phyloP scores from a whole-genome alignment of 75 land plant species.

The Selaginella moellendorffii region DNA sequence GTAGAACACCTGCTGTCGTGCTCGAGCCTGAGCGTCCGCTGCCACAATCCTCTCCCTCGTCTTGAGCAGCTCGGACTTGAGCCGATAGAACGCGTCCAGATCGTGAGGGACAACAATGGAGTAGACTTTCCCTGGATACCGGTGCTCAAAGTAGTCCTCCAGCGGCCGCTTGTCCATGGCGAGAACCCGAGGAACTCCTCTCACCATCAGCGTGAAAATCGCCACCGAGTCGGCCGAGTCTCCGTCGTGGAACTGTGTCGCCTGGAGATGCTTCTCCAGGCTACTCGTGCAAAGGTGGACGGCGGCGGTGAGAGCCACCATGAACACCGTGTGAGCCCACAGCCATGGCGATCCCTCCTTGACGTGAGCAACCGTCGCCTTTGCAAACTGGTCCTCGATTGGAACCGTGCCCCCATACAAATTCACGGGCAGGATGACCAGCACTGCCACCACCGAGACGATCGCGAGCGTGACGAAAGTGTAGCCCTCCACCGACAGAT shows the following conservation, averaged over 20 bases:
- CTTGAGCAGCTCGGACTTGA: conserved; percentile 29
- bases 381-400: conserved; percentile 57
- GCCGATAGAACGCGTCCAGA: conserved; percentile 48
- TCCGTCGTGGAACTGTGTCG: conserved; percentile 57
- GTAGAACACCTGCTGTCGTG: conserved; percentile 3
- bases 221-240: conserved; percentile 36
- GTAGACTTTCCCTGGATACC: conserved; percentile 67
- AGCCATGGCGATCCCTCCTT: conserved; percentile 37
- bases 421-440: conserved; percentile 48
- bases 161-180: conserved; percentile 35
- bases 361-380: conserved; percentile 52
- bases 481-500: conserved; percentile 58
- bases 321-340: conserved; percentile 53
- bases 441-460: conserved; percentile 29
- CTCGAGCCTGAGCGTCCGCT: conserved; percentile 29
- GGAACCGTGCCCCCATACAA: conserved; percentile 35
- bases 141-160: conserved; percentile 57
- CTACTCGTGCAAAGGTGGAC: conserved; percentile 43
- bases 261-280: conserved; percentile 31
- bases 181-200: conserved; percentile 52
- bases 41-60: conserved; percentile 47
- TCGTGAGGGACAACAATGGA: conserved; percentile 56
- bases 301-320: conserved; percentile 33
- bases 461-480: conserved; percentile 32
- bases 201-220: conserved; percentile 61